Evolutionary conservation across 768 basidiomycete species (phyloP), one percentile per base, ranked within the genome.

Genomic region (Naganishia vishniacii): DNA sequence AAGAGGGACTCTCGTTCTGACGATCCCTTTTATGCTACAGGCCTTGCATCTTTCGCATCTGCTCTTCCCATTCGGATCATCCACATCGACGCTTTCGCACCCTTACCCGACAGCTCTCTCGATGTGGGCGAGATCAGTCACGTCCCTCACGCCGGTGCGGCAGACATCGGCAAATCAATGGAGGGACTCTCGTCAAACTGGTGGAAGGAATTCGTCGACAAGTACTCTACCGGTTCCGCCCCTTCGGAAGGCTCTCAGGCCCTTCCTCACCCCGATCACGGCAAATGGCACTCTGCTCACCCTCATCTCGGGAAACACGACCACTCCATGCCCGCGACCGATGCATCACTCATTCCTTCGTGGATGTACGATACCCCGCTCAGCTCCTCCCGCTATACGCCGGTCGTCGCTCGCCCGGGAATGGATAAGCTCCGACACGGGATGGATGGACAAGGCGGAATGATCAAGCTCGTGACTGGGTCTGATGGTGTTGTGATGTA

Each of bases 171-270:
- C 4, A 34, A 31, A 12, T 16, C 7, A 20, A 31, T 51, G 12
- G 26, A 32, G 16, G 42, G 16, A 32, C 31, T 51, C 18, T 31
- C 49, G 4, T 34, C 49, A 4, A 34, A 20, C 12, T 56, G 53
- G 53, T 26, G 31, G 53, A 56, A 56, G 32, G 53, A 56, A 13
- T 56, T 56, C 23, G 32, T 26, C 32, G 37, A 56, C 34, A 56
- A 56, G 23, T 40, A 56, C 53, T 4, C 53, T 8, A 48, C 28
- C 47, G 8, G 11, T 2, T 37, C 53, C 18, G 12, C 32, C 15
- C 8, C 34, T 3, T 18, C 28, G 25, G 47, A 41, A 20, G 23
- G n/a, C 20, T 20, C 20, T 20, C 18, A 37, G 4, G 32, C 32
- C 3, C n/a, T 20, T 9, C 34, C 51, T 25, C 32, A 37, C 9